Evolutionary conservation across 2,329 filamentous ascomycete species (phyloP), one percentile per base, ranked within the genome.

Genomic region (Mycosphaerella sp.): DNA sequence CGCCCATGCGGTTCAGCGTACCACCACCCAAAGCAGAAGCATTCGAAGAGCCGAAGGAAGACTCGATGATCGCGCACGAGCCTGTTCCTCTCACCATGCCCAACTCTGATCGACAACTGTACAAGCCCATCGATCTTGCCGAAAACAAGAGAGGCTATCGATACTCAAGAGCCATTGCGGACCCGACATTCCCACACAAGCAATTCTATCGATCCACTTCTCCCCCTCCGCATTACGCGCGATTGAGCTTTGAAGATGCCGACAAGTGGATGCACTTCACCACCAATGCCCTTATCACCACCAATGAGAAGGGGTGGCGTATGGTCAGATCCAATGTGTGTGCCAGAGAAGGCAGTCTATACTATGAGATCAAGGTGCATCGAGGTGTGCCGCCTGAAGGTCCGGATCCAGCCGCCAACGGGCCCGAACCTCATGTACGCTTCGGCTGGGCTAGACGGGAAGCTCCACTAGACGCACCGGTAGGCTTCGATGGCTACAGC

Each of bases 221-320:
- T 65, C 81, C 87, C 5, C 82, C 83, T 53, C 93, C 94, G 0
- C 90, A 87, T 63, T 82, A 84, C 28, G 80, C 93, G 4, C 85
- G 89, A 50, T 84, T 98, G 68, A 94, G 86, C 72, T 95, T 93
- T 65, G 91, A 97, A 67, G 93, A 98, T 70, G 85, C 87, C 30
- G 87, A 91, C 30, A 82, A 84, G 8, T 86, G 87, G 66, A 87
- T 96, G 67, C 86, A 85, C 64, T 89, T 96, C 65, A 72, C 74
- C 46, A 80, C 81, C 55, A 78, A 81, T 34, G 89, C 85, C 6
- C 80, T 79, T 16, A 82, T 89, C 43, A 81, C 96, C 47, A 95
- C 87, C 0, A 95, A 93, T 12, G 84, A 91, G 60, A 95, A 95
- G 69, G 90, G 93, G 7, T 96, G 93, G 77, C 81, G 94, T 53